Evolutionary conservation across 2,329 filamentous ascomycete genomes (phyloP), one percentile per base, ranked within the genome.

Genomic region (Botrytis cinerea): DNA sequence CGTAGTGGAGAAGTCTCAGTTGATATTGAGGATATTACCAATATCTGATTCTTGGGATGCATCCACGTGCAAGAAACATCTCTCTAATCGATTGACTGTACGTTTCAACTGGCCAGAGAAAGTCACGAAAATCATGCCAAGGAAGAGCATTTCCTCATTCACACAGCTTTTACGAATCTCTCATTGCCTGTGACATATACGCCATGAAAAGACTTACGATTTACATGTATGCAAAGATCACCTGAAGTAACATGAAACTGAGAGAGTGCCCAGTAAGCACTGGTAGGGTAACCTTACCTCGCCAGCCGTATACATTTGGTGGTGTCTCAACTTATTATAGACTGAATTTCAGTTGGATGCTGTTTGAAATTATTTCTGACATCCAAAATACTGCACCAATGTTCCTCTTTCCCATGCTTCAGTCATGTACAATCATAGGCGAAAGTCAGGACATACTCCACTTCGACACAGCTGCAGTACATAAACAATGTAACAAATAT

Each of bases 401-500:
- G 46, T 40, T 32, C 46, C 38, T 64, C n/a, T 32, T 48, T 38
- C 20, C 45, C 63, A 51, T 43, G 2, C 40, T 45, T 40, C 28
- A 48, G 25, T 54, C 25, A 25, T 32, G 48, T 43, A 32, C 22
- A 32, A 48, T 40, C 40, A 28, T 62, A 46, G 61, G 40, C 40
- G 22, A 40, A 40, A 67, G 46, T 67, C 64, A 67, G 48, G 35
- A 54, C 51, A 40, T 38, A 54, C 64, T 57, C 64, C 64, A 43
- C 64, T 54, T 28, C 25, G 16, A 68, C 40, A 68, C 64, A 68
- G 48, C 46, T 57, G 18, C 48, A 40, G 46, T 68, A 54, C 64
- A 68, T 68, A 51, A 35, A 28, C 16, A 40, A 57, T 68, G 48
- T 68, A 68, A 32, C 64, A 57, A 68, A 68, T 57, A 68, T 28